Evolutionary conservation across 805 yeast genomes (phyloP), one percentile per base, ranked within the genome.

Genomic region (Nakazawaea sp.): DNA sequence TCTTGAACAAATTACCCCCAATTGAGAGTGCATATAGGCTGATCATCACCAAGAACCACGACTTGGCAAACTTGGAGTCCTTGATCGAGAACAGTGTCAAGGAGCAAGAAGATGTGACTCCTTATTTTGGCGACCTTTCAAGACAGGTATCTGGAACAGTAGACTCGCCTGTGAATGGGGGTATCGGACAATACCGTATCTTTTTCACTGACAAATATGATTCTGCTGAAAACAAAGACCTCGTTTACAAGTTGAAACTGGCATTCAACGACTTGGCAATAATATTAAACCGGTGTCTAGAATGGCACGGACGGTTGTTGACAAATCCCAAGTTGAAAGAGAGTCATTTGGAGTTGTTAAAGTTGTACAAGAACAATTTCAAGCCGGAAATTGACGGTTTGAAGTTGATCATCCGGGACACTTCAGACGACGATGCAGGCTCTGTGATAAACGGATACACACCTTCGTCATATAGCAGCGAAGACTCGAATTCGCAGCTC

Each of bases 131-230:
- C 45, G 86, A 78, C 51, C 59, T 83, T 43, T 78, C 89, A 5
- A 66, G 90, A 56, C 76, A 75, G 49, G 61, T 81, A 38, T 72
- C 86, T 3, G 96, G 96, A 30, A 84, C 96, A 0, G 89, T 88
- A 38, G 95, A 86, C 53, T 77, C 96, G 0, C 96, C 96, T 3
- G 90, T 87, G 5, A 87, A 87, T 53, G 96, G 96, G 25, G 96
- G 96, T 41, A 84, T 87, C 45, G 84, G 86, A 2, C 87, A 82
- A 52, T 87, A 83, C 58, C 68, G 89, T 38, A 72, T 72, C 2
- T 85, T 87, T 53, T 74, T 83, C 52, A 57, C 55, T 26, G 69
- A 66, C 33, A 59, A 55, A 18, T 54, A 60, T 36, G 50, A 49
- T 3, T 11, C 33, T 17, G 43, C 46, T 3, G 48, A 48, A 10